These are phyloP conservation scores for Pelagomonas calceolata DNA, from an alignment of 108 stramenopile species.

Conservation along the genomic window DNA sequence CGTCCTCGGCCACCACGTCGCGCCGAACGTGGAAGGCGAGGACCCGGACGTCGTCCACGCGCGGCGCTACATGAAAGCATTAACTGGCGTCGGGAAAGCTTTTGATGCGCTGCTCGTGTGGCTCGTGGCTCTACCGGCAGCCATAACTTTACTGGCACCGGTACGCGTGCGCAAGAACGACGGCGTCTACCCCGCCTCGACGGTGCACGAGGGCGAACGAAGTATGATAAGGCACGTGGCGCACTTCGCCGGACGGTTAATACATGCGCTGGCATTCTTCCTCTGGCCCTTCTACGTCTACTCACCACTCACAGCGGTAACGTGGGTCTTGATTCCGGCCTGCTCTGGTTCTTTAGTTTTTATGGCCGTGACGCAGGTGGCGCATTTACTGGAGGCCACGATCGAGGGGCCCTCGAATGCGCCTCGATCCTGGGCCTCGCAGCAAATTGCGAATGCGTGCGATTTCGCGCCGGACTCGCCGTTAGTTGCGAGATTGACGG, in stretches of 20 bases:
- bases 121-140: neutral
- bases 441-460: constrained; percentile 30
- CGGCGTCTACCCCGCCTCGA: neutral
- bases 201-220: neutral
- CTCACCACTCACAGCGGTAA: neutral
- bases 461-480: constrained; percentile 26
- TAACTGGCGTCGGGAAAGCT: neutral
- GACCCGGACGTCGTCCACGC: constrained; percentile 1
- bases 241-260: neutral
- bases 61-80: neutral
- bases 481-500: constrained; percentile 19
- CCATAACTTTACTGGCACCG: neutral
- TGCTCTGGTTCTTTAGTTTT: neutral
- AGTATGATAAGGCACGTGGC: neutral
- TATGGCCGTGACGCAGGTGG: neutral
- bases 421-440: neutral
- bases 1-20: neutral
- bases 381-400: neutral
- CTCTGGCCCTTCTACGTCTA: neutral
- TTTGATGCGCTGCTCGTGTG: neutral
- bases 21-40: neutral
- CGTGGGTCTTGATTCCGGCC: neutral
- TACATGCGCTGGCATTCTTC: neutral
- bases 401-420: neutral
- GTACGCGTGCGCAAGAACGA: neutral